A percentile compares a stretch with the other conserved stretches of the same genome.
phyloP scores from a whole-genome alignment of 805 yeast genomes.

The Grigorovia yakushimaensis region DNA sequence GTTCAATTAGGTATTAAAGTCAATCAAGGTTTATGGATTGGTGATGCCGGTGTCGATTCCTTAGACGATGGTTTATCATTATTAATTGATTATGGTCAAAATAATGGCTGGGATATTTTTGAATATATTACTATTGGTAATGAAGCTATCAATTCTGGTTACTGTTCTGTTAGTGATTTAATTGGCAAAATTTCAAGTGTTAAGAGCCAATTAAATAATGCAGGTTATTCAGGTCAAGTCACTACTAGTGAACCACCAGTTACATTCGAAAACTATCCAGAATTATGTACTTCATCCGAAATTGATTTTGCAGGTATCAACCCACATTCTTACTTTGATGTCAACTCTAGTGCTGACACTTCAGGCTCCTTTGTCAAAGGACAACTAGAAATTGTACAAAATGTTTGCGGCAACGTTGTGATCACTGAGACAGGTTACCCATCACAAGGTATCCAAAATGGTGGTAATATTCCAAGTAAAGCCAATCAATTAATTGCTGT shows the following conservation, averaged over 20 bases:
- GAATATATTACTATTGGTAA: conserved; percentile 77
- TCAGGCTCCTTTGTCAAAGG: conserved; percentile 64
- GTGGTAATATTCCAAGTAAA: conserved; percentile 58
- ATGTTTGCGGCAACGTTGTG: conserved; percentile 45
- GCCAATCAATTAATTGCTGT: conserved; percentile 69
- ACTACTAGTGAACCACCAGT: conserved; percentile 91
- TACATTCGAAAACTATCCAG: conserved; percentile 50
- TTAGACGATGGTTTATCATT: conserved; percentile 50
- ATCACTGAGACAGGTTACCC: conserved; percentile 92
- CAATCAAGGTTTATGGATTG: conserved; percentile 84
- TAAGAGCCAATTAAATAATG: conserved; percentile 43
- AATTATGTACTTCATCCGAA: conserved; percentile 56
- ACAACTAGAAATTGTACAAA: conserved; percentile 47
- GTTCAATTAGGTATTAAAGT: conserved; percentile 51
- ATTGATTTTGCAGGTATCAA: conserved; percentile 82
- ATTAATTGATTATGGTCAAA: conserved; percentile 42
- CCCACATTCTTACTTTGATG: conserved; percentile 78
- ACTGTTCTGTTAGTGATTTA: conserved; percentile 51
- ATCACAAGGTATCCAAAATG: conserved; percentile 59
- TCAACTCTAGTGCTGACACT: conserved; percentile 45
- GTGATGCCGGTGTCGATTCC: conserved; percentile 53
- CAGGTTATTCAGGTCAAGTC: conserved; percentile 69
- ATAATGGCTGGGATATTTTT: conserved; percentile 63
- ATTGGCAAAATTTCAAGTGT: conserved; percentile 56
- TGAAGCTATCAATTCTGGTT: conserved; percentile 68